Evolutionary conservation across 495 filamentous ascomycete genomes (phyloP), one percentile per base, ranked within the genome.

Genomic region (Penicillium lividum): DNA sequence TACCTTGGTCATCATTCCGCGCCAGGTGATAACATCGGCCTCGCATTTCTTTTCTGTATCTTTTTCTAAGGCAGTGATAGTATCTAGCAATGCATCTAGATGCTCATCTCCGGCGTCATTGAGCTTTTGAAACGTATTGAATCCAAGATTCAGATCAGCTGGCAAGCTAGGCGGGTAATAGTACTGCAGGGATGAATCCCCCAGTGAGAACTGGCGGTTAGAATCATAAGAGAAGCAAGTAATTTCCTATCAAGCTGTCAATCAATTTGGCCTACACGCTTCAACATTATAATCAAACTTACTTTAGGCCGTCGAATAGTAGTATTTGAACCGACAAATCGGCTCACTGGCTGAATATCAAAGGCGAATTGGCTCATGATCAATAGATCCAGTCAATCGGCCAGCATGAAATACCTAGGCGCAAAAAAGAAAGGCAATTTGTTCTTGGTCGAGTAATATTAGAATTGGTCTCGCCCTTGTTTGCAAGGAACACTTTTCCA

Each of bases 1-100:
- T 63, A 90, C 90, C 82, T 97, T 99, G 55, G 94, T 98, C 89
- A 99, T 91, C 91, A 99, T 97, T 22, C 94, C 94, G 64, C 94
- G 78, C 93, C 93, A 99, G 0, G 93, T 97, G 47, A 98, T 82
- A 45, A 99, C 68, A 58, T 97, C 88, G 8, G 87, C 86, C 44
- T 90, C 84, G 34, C 86, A 86, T 66, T 77, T 85, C 64, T 84
- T 82, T 9, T 81, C 82, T 6, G 80, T 84, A 54, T 84, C 78
- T 65, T 83, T 77, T 70, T 98, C 94, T 36, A 89, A 75, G 40
- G 79, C 80, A 22, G 84, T 77, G 40, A 99, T 87, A 6, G 91
- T 89, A 42, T 82, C 83, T 34, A 99, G 77, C 22, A 99, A 74
- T 51, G 86, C 84, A 76, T 97, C 90, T 16, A 99, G 73, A 71